Conservation (phyloP, 495 filamentous ascomycete species). For the Penicillium goetzii region DNA sequence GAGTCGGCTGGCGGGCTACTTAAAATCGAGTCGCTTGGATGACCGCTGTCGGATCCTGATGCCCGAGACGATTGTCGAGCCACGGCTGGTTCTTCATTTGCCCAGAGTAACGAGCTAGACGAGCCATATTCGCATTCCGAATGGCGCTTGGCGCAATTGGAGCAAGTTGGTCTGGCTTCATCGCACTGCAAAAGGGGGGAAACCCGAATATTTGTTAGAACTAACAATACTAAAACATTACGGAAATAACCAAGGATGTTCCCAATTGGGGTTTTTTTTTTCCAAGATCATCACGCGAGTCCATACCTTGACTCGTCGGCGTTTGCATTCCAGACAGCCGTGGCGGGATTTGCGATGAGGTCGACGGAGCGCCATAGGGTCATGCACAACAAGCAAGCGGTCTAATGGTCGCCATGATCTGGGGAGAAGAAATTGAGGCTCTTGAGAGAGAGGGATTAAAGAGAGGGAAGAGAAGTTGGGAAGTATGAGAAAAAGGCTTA, state of each 20-base stretch:
- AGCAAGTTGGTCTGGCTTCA: constrained; percentile 41
- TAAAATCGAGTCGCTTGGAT: constrained; percentile 22
- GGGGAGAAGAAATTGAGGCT: background rate
- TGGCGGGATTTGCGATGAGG: constrained; percentile 42
- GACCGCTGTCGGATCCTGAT: constrained; percentile 31
- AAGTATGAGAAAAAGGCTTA: constrained; percentile 8
- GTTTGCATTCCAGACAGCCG: constrained; percentile 42
- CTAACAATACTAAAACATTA: background rate
- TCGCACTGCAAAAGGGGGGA: constrained; percentile 35
- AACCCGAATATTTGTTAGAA: constrained; percentile 6
- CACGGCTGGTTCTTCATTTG: constrained; percentile 38
- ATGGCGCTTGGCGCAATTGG: constrained; percentile 46
- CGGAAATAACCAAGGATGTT: background rate
- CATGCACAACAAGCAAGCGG: constrained; percentile 15
- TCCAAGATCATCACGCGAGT: background rate
- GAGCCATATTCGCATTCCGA: constrained; percentile 47
- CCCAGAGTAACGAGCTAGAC: constrained; percentile 42
- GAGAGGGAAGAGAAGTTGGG: background rate
- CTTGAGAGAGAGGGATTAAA: constrained; percentile 3
- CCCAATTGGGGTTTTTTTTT: background rate
- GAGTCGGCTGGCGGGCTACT: constrained; percentile 28
- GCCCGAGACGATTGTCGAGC: constrained; percentile 18
- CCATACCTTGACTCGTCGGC: constrained; percentile 46
- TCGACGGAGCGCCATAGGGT: constrained; percentile 42
- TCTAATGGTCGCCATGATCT: constrained; percentile 8